Conservation (phyloP, 495 filamentous ascomycete species). For the Neurospora sp. region DNA sequence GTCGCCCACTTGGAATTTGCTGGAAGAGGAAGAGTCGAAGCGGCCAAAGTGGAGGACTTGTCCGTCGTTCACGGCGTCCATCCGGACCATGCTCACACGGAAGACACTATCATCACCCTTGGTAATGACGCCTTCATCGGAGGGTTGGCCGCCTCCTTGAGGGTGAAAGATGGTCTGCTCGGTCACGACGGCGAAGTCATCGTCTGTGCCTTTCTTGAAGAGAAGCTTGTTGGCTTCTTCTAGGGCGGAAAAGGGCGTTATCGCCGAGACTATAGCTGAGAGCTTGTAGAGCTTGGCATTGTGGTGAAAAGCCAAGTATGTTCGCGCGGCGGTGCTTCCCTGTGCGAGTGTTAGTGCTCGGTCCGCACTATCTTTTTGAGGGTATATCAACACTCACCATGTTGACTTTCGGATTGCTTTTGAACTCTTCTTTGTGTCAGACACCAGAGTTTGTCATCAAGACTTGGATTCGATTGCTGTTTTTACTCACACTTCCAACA, state of each 20-base stretch:
- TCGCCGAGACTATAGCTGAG: slow-evolving; percentile 31
- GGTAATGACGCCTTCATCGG: slow-evolving; percentile 46
- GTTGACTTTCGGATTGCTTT: background rate
- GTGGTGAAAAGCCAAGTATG: slow-evolving; percentile 45
- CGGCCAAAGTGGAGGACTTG: slow-evolving; percentile 50
- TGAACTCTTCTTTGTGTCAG: background rate
- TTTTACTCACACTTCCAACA: background rate
- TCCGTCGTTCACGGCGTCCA: slow-evolving; percentile 30
- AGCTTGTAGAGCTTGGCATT: slow-evolving; percentile 39
- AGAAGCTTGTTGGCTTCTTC: slow-evolving; percentile 36
- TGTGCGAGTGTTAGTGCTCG: background rate
- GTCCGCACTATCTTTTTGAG: background rate
- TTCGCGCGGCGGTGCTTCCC: slow-evolving; percentile 23
- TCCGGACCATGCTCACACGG: slow-evolving; percentile 42
- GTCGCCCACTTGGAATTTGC: slow-evolving; percentile 26
- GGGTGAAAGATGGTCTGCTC: slow-evolving; percentile 56
- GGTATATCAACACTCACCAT: background rate
- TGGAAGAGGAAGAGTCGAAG: slow-evolving; percentile 22
- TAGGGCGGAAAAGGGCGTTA: slow-evolving; percentile 36
- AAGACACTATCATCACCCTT: slow-evolving; percentile 23
- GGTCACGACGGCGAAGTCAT: slow-evolving; percentile 39
- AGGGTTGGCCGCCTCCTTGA: slow-evolving; percentile 58
- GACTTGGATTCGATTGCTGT: background rate
- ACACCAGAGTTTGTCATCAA: background rate
- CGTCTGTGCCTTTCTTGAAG: slow-evolving; percentile 37